A percentile compares a stretch with the other conserved stretches of the same genome.
These are phyloP conservation scores for Clonostachys solani DNA, from an alignment of 2,329 filamentous ascomycete species.

Conservation along the genomic window DNA sequence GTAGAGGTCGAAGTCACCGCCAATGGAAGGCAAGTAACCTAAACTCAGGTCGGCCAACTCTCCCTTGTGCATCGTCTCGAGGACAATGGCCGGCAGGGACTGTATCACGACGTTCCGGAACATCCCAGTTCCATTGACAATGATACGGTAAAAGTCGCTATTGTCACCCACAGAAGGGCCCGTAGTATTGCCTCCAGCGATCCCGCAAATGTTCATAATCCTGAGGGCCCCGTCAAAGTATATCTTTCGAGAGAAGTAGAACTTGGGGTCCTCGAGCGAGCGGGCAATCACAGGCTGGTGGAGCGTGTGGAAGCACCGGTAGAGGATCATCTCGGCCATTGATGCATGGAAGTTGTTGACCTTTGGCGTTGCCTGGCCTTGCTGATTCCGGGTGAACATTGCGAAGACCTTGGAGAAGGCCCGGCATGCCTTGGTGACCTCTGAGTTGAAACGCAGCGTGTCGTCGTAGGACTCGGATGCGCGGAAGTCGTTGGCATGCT, in stretches of 20 bases:
- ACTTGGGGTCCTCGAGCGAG: constrained; percentile 38
- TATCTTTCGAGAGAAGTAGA: constrained; percentile 49
- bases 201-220: constrained; percentile 21
- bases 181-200: constrained; percentile 14
- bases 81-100: constrained; percentile 32
- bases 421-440: constrained; percentile 33
- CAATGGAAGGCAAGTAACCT: constrained; percentile 16
- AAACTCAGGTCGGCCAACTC: constrained; percentile 36
- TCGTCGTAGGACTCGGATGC: constrained; percentile 38
- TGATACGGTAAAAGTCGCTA: constrained; percentile 28
- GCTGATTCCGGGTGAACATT: constrained; percentile 24
- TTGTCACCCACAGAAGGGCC: constrained; percentile 1
- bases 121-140: constrained; percentile 32
- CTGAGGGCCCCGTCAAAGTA: constrained; percentile 36
- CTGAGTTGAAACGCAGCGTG: constrained; percentile 37
- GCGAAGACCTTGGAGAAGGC: constrained; percentile 23
- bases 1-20: constrained; percentile 22
- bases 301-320: constrained; percentile 45
- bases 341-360: constrained; percentile 33
- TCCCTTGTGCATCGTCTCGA: constrained; percentile 22
- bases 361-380: constrained; percentile 1
- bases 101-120: constrained; percentile 36
- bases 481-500: constrained; percentile 40
- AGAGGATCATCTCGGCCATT: constrained; percentile 34
- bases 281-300: constrained; percentile 45